phyloP scores from a whole-genome alignment of 148 eudicot genomes.

The Bassia scoparia region DNA sequence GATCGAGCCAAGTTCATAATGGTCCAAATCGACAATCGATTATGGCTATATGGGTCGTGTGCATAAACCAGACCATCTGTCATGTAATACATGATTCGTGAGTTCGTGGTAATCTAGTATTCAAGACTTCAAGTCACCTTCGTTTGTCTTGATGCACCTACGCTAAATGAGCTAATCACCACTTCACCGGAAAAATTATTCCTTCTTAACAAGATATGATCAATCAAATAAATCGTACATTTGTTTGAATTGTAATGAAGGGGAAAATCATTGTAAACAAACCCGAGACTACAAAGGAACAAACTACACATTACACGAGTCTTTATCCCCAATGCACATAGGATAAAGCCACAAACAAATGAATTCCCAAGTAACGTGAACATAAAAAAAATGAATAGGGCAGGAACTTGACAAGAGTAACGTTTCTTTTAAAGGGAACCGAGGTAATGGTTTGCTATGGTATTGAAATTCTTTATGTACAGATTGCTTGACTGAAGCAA shows the following conservation, averaged over 20 bases:
- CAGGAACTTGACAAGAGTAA: too few relatives aligned
- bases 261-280: constrained; percentile 6
- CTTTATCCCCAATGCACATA: constrained; percentile 14
- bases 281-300: constrained; percentile 10
- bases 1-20: too few relatives aligned
- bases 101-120: too few relatives aligned
- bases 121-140: too few relatives aligned
- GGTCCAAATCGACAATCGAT: too few relatives aligned
- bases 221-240: not conserved
- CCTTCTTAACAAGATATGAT: not conserved
- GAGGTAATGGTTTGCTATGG: constrained; percentile 15
- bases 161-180: not conserved
- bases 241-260: not conserved
- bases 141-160: too few relatives aligned
- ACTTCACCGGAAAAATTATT: not conserved
- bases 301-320: not conserved
- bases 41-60: too few relatives aligned
- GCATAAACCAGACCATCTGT: too few relatives aligned
- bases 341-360: constrained; percentile 11
- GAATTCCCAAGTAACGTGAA: constrained; percentile 6
- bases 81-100: too few relatives aligned
- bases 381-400: constrained; percentile 12
- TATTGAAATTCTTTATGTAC: constrained; percentile 42
- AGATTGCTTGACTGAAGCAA: constrained; percentile 22
- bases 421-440: too few relatives aligned